Conservation (phyloP, 2,329 filamentous ascomycete species). For the Penicillium carneum region DNA sequence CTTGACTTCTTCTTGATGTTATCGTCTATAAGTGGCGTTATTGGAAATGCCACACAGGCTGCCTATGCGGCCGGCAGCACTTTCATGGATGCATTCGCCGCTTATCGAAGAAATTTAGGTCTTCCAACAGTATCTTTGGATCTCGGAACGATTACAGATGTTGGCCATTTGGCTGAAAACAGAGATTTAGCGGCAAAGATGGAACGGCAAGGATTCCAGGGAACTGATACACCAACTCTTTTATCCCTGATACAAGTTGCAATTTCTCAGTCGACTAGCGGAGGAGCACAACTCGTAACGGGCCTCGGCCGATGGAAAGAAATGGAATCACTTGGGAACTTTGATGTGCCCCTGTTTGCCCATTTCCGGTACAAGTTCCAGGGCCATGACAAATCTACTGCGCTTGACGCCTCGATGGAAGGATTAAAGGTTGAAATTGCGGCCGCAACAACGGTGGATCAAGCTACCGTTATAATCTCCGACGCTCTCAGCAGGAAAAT, state of each 20-base stretch:
- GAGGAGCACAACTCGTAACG: constrained; percentile 32
- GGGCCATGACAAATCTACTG: background rate
- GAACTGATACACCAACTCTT: constrained; percentile 30
- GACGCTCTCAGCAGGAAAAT: constrained; percentile 29
- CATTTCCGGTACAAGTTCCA: constrained; percentile 31
- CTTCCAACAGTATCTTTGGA: constrained; percentile 39
- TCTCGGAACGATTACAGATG: constrained; percentile 41
- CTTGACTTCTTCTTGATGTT: constrained; percentile 53
- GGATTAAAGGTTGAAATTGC: constrained; percentile 25
- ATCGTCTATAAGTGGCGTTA: constrained; percentile 50
- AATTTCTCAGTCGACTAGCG: constrained; percentile 14
- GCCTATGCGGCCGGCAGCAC: constrained; percentile 51
- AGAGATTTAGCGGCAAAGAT: constrained; percentile 30
- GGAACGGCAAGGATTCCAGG: constrained; percentile 36
- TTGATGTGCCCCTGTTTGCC: constrained; percentile 37
- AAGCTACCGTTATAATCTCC: constrained; percentile 29
- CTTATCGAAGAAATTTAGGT: constrained; percentile 37
- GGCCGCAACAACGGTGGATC: constrained; percentile 24
- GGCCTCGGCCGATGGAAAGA: constrained; percentile 36
- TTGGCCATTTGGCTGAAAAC: constrained; percentile 38
- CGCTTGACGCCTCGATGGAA: background rate
- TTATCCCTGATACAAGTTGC: constrained; percentile 32
- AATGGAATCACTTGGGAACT: constrained; percentile 31
- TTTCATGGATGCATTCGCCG: constrained; percentile 47
- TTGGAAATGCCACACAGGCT: constrained; percentile 57